Evolutionary conservation across 2,329 filamentous ascomycete genomes (phyloP), one percentile per base, ranked within the genome.

Genomic region (Ascochyta koolunga): DNA sequence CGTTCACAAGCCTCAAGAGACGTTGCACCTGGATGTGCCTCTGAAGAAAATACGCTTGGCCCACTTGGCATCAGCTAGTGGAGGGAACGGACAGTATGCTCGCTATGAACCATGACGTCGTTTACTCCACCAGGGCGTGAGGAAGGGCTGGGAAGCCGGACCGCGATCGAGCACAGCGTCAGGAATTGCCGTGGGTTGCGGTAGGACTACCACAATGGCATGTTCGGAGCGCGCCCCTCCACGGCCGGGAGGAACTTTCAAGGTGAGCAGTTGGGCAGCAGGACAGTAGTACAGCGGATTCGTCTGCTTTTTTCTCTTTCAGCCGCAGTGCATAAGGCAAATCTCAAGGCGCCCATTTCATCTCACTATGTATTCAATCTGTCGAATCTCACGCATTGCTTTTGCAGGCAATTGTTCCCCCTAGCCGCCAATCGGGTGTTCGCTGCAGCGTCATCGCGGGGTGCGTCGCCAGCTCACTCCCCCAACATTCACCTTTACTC

Each of bases 371-470:
- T n/a, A 13, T 50, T 40, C 27, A 41, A 38, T 43, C 19, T 37
- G 31, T 18, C 36, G 22, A 39, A 8, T 27, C 16, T 35, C 24
- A 27, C 35, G 44, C 33, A 33, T 44, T 25, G 5, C 29, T 54
- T 36, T 39, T 29, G 36, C 40, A 41, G 35, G 45, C 27, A 36
- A 5, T 15, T 27, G 41, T 37, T 53, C 43, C 18, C 18, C 46
- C 25, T 38, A 21, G 59, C 58, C 54, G 29, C 68, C 67, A 70
- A 71, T 68, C 53, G 58, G 61, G 56, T 59, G 50, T 49, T 52
- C 47, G 48, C 57, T 50, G 48, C 46, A 64, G 62, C 66, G 67
- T 73, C 69, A 72, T 69, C 65, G 67, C 61, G 65, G 64, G 65
- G 65, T 62, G 50, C 50, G 49, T 42, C 50, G 62, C 61, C 67